Evolutionary conservation across 257 asterid genomes (phyloP).

Genomic region (Avicennia marina): DNA sequence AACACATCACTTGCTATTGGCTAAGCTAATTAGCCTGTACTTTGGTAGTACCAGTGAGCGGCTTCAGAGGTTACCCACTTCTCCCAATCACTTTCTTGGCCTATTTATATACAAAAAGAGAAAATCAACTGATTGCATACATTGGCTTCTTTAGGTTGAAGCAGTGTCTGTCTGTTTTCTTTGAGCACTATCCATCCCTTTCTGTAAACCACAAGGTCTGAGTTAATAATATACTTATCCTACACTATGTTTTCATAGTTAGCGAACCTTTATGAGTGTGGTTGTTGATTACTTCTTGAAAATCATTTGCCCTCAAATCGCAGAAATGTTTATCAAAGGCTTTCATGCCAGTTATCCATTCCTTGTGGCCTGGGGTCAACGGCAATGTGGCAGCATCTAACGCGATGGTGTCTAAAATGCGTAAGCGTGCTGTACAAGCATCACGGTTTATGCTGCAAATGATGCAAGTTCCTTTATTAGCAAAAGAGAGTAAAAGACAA

Average conservation of each 20-base stretch:
- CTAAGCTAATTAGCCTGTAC: slow-evolving; percentile 67
- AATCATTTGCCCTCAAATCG: slow-evolving; percentile 19
- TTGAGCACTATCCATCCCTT: slow-evolving; percentile 92
- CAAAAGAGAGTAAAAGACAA: slow-evolving; percentile 31
- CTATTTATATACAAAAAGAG: background rate
- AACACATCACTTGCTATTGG: slow-evolving; percentile 52
- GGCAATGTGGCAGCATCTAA: slow-evolving; percentile 58
- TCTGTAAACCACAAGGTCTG: slow-evolving; percentile 78
- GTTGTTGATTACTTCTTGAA: slow-evolving; percentile 7
- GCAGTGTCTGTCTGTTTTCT: slow-evolving; percentile 87
- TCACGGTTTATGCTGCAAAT: slow-evolving; percentile 94
- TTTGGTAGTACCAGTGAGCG: slow-evolving; percentile 50
- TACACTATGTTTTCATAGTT: background rate
- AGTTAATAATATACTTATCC: slow-evolving; percentile 15
- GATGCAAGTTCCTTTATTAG: slow-evolving; percentile 75
- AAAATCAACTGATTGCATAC: slow-evolving; percentile 12
- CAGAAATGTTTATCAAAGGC: slow-evolving; percentile 82
- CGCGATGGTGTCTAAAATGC: slow-evolving; percentile 64
- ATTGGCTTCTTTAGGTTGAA: slow-evolving; percentile 59
- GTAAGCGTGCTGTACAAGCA: slow-evolving; percentile 88
- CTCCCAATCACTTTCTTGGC: slow-evolving; percentile 9
- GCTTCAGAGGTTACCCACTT: slow-evolving; percentile 52
- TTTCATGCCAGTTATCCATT: slow-evolving; percentile 71
- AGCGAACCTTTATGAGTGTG: background rate
- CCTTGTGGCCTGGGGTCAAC: slow-evolving; percentile 88